phyloP scores from a whole-genome alignment of 148 eudicot species.

The Heliosperma pusillum region DNA sequence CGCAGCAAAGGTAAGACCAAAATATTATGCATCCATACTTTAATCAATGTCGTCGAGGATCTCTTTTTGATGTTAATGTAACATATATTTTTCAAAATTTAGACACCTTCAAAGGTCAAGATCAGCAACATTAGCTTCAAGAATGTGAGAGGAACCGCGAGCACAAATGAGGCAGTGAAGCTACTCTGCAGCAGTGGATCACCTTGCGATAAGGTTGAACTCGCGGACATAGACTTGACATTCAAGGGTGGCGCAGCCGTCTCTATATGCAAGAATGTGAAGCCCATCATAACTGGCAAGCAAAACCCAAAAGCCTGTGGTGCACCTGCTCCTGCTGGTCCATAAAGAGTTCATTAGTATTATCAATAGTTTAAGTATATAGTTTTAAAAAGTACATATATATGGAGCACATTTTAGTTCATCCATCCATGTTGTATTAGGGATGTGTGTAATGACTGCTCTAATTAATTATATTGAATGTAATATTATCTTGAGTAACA shows the following conservation, averaged over 20 bases:
- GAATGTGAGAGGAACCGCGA: conserved; percentile 42
- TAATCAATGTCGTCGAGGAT: no score
- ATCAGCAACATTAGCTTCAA: conserved; percentile 45
- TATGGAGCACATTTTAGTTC: not conserved
- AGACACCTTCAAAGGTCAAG: conserved; percentile 46
- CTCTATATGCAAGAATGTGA: conserved; percentile 35
- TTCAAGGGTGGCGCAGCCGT: conserved; percentile 33
- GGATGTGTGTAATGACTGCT: not conserved
- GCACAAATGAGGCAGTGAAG: conserved; percentile 30
- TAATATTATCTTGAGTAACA: no score
- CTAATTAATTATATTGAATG: not conserved
- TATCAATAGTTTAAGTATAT: not conserved
- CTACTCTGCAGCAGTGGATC: conserved; percentile 35
- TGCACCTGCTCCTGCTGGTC: conserved; percentile 13
- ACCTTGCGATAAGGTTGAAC: conserved; percentile 40
- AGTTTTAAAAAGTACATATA: not conserved
- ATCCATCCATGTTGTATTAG: not conserved
- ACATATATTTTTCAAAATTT: conserved; percentile 14
- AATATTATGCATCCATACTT: no score
- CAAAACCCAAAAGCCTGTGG: conserved; percentile 30
- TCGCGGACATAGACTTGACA: conserved; percentile 42
- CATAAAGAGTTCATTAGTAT: not conserved
- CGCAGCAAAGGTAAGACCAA: conserved; percentile 20
- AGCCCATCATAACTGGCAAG: conserved; percentile 32
- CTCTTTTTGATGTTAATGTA: not conserved